Evolutionary conservation across 78 protist genomes (phyloP), one percentile per base, ranked within the genome.

Genomic region (Cavenderia fasciculata): DNA sequence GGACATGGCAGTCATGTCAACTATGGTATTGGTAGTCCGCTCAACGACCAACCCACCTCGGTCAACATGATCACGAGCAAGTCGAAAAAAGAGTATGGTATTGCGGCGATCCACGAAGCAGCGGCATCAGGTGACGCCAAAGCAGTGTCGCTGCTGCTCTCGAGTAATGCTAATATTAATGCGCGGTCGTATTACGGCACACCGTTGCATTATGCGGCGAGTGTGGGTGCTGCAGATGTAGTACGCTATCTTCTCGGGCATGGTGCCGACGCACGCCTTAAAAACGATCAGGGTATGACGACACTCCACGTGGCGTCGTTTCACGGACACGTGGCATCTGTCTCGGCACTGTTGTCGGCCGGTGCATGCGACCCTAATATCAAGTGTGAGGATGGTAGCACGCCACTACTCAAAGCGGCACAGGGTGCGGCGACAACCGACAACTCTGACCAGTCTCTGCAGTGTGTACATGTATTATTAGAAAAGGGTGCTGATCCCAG

Each of bases 401-500:
- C 88, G 25, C 88, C 88, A 29, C 40, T 79, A 2, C 36, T 79
- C n/a, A 79, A 79, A 29, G 88, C 88, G 8, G 52, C 68, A 0
- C 33, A 65, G 52, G 88, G 88, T 40, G 88, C 88, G 8, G 36
- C 70, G 8, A 51, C 59, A 19, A 36, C 68, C 14, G 88, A 79
- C 25, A n/a, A 12, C 16, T 10, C 21, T n/a, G 85, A 59, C 0
- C 6, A 25, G 16, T 57, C 19, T 40, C 1, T 79, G 0, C 65
- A 51, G 27, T 79, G 73, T 27, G 38, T 79, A 1, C 27, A 29
- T 4, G 33, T 44, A 41, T 25, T 79, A 52, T 52, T 79, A n/a
- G 90, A 82, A 12, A 49, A 69, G 56, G 78, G 90, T 41, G 90
- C 90, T 14, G 90, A 82, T 68, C 79, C 88, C 31, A 82, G 68